Conservation (phyloP, 352 stramenopile genomes). For the Paralagenidium karlingii region DNA sequence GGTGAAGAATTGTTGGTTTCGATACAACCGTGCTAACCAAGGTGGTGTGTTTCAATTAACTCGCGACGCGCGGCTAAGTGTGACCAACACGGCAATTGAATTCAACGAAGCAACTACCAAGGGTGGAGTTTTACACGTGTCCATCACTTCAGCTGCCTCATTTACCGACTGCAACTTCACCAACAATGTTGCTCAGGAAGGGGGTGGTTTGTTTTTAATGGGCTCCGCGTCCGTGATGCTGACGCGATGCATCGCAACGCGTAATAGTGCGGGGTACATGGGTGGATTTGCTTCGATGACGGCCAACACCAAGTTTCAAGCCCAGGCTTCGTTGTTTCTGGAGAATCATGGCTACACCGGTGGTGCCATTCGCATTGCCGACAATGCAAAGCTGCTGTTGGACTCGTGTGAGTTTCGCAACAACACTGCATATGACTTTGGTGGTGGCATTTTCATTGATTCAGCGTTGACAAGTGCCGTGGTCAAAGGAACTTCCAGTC, state of each 20-base stretch:
- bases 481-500: conserved; percentile 12
- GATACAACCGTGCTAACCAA: conserved; percentile 20
- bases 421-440: conserved; percentile 35
- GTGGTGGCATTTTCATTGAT: conserved; percentile 38
- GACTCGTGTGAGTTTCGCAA: conserved; percentile 11
- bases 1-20: conserved; percentile 18
- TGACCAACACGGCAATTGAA: conserved; percentile 15
- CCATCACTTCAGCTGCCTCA: too few species aligned
- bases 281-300: conserved; percentile 23
- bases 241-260: neutral
- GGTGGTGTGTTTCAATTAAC: conserved; percentile 37
- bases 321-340: conserved; percentile 7
- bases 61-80: conserved; percentile 15
- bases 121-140: too few species aligned
- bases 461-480: neutral
- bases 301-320: conserved; percentile 11
- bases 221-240: conserved; percentile 19
- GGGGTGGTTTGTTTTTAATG: conserved; percentile 27
- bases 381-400: conserved; percentile 19
- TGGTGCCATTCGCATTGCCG: conserved; percentile 22
- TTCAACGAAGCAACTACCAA: conserved; percentile 23
- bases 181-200: conserved; percentile 15
- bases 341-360: conserved; percentile 33
- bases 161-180: conserved; percentile 1
- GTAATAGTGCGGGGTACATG: conserved; percentile 26